phyloP scores from a whole-genome alignment of 441 rosid species.

The Euphorbia corollata region DNA sequence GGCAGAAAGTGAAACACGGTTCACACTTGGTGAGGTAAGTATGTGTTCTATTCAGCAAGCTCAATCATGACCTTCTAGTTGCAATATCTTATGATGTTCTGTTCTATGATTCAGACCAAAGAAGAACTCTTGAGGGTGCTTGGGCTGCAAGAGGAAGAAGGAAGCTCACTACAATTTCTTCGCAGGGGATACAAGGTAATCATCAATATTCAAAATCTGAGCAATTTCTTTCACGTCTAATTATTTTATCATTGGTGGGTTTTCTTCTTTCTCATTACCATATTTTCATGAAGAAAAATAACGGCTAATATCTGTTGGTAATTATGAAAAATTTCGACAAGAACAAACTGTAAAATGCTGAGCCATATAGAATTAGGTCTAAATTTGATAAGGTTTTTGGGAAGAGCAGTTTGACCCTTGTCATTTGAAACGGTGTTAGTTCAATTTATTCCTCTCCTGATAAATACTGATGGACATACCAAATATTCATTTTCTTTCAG shows the following conservation, averaged over 20 bases:
- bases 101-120: constrained; percentile 52
- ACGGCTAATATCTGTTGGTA: not conserved
- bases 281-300: not conserved
- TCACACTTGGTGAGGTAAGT: constrained; percentile 80
- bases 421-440: not conserved
- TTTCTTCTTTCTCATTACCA: not conserved
- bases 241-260: not conserved
- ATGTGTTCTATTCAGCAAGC: constrained; percentile 3
- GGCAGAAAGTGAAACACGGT: constrained; percentile 79
- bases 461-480: not conserved
- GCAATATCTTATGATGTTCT: constrained; percentile 10
- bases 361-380: not conserved
- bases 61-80: constrained; percentile 13
- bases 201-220: constrained; percentile 4
- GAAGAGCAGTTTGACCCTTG: not conserved
- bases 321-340: too few species aligned
- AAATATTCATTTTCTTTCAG: not conserved
- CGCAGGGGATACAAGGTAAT: constrained; percentile 85
- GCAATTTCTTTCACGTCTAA: not conserved
- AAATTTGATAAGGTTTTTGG: too few species aligned
- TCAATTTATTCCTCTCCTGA: not conserved
- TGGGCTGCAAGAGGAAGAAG: constrained; percentile 84
- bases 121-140: constrained; percentile 83
- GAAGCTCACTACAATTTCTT: constrained; percentile 85
- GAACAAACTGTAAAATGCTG: not conserved